A percentile compares a stretch with the other conserved stretches of the same genome.
phyloP scores from a whole-genome alignment of 345 rosid genomes.

The Chamaenerion angustifolium region DNA sequence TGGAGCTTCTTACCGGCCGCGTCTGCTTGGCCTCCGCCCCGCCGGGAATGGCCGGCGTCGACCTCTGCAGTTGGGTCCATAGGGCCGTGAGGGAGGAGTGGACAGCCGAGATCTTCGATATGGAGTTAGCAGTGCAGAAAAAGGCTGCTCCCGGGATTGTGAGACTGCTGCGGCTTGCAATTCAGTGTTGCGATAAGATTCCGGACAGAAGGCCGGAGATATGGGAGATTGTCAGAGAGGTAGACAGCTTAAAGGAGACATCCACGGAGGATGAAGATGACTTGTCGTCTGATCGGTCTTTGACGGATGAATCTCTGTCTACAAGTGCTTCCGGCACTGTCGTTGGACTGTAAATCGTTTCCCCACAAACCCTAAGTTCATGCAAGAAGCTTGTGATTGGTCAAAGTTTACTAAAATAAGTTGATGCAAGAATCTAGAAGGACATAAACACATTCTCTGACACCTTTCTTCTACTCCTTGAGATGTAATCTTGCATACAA shows the following conservation, averaged over 20 bases:
- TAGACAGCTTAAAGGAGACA: slow-evolving; percentile 3
- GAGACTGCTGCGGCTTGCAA: slow-evolving; percentile 27
- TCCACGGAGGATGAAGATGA: slow-evolving; percentile 1
- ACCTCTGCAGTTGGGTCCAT: slow-evolving; percentile 42
- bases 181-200: slow-evolving; percentile 28
- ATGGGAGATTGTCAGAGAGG: slow-evolving; percentile 16
- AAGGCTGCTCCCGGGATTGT: slow-evolving; percentile 27
- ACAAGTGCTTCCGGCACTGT: background rate
- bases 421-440: too few relatives aligned
- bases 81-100: slow-evolving; percentile 54
- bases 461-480: too few relatives aligned
- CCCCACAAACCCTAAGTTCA: too few relatives aligned
- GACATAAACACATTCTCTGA: too few relatives aligned
- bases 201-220: slow-evolving; percentile 40
- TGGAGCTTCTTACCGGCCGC: slow-evolving; percentile 39
- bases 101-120: slow-evolving; percentile 48
- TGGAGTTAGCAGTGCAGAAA: slow-evolving; percentile 27
- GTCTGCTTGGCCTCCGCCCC: slow-evolving; percentile 25
- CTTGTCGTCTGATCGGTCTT: background rate
- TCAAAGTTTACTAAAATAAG: too few relatives aligned
- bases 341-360: too few relatives aligned
- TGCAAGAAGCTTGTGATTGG: too few relatives aligned
- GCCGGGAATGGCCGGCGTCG: slow-evolving; percentile 28
- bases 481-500: too few relatives aligned
- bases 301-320: slow-evolving; percentile 10